Evolutionary conservation across 768 basidiomycete species (phyloP).

Genomic region (Panaeolus cyanescens): DNA sequence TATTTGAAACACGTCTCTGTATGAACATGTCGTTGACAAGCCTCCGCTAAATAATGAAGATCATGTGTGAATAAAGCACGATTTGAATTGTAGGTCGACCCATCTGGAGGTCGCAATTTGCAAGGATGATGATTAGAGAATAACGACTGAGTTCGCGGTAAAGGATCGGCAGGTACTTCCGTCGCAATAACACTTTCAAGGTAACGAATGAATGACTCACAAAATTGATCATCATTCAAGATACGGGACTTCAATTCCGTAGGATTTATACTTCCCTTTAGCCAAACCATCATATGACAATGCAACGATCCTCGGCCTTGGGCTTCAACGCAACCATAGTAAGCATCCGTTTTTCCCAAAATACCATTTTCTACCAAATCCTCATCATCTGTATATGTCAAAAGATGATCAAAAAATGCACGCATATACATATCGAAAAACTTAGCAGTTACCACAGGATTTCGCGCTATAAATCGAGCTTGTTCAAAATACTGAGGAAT

Average conservation of each 20-base stretch:
- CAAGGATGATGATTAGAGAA: not conserved
- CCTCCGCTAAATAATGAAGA: slow-evolving; percentile 19
- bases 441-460: slow-evolving; percentile 26
- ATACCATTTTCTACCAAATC: slow-evolving; percentile 4
- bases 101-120: not conserved
- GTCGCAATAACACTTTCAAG: not conserved
- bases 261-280: slow-evolving; percentile 31
- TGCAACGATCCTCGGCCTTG: slow-evolving; percentile 37
- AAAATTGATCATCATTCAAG: not conserved
- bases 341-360: slow-evolving; percentile 21
- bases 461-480: slow-evolving; percentile 32
- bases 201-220: not conserved
- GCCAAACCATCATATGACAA: slow-evolving; percentile 34
- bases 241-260: slow-evolving; percentile 17
- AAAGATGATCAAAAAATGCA: no score
- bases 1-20: slow-evolving; percentile 38
- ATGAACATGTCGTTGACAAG: slow-evolving; percentile 35
- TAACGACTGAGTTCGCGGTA: not conserved
- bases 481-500: slow-evolving; percentile 32
- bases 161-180: not conserved
- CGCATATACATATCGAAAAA: slow-evolving; percentile 21
- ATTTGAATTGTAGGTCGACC: not conserved
- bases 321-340: slow-evolving; percentile 31
- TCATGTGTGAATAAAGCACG: slow-evolving; percentile 14
- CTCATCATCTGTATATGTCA: no score